Percentiles rank a stretch among this genome's conserved stretches.
Evolutionary conservation across 768 basidiomycete genomes (phyloP).

Genomic region (Dacryopinax primogenitus): DNA sequence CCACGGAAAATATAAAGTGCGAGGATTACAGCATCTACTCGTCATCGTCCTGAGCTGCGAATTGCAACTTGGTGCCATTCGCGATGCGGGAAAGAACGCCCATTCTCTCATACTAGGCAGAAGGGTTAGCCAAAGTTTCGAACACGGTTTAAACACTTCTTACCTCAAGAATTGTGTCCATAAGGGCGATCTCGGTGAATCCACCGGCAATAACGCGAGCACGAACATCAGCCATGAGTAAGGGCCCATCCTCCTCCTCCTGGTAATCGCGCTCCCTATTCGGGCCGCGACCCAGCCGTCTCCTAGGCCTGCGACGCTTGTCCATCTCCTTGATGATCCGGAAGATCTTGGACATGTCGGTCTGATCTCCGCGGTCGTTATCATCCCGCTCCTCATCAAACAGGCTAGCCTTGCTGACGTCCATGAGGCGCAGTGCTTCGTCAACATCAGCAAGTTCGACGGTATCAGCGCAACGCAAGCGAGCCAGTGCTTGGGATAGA

Average conservation of each 20-base stretch:
- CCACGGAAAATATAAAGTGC: background rate
- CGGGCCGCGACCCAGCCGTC: conserved; percentile 56
- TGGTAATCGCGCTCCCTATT: conserved; percentile 57
- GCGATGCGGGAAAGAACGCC: conserved; percentile 73
- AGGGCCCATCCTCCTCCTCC: conserved; percentile 44
- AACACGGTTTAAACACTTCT: conserved; percentile 21
- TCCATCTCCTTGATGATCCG: conserved; percentile 84
- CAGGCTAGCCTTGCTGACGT: conserved; percentile 85
- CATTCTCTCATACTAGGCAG: conserved; percentile 68
- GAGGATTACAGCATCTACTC: conserved; percentile 10
- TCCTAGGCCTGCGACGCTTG: conserved; percentile 29
- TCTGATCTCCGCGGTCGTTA: conserved; percentile 54
- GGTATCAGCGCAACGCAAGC: conserved; percentile 67
- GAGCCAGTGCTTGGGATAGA: conserved; percentile 86
- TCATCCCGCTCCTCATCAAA: conserved; percentile 65
- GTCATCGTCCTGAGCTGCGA: conserved; percentile 28
- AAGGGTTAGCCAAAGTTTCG: background rate
- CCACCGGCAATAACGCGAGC: conserved; percentile 73
- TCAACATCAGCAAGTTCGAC: conserved; percentile 85
- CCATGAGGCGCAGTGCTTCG: conserved; percentile 93
- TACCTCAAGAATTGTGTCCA: conserved; percentile 71
- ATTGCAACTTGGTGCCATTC: conserved; percentile 66
- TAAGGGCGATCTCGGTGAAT: conserved; percentile 82
- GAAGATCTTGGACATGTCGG: conserved; percentile 72
- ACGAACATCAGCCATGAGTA: conserved; percentile 78